Base-by-base conservation (phyloP, 192 early-diverging fungal species). In the Umbelopsis vinacea region DNA sequence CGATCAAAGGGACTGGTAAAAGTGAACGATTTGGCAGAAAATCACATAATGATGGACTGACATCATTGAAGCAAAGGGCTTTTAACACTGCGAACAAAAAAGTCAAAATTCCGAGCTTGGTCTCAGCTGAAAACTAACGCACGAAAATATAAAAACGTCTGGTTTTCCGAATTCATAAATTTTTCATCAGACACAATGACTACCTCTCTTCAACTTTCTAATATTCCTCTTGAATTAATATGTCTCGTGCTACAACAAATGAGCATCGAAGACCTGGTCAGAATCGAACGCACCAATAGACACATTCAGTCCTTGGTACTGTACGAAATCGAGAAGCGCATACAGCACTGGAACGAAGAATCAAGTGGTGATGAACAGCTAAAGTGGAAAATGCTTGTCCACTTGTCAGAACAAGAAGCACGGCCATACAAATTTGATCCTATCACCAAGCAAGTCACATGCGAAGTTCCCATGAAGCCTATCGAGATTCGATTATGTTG, bases 371-470 rank as follows among this genome's bases (percentile, higher is more conserved):
- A 63, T 35, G 57, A 63, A 14, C 57, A 37, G 57, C 33, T 63
- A 29, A 47, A 22, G 53, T 24, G 53, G 52, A 11, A 57, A 46
- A 46, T 71, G 53, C 53, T 55, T 19, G 43, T 76, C n/a, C 76
- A 78, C 70, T 38, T 78, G 22, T 66, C 60, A n/a, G 72, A 78
- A 67, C 68, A 63, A 24, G 33, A 54, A 22, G 76, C 76, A 40
- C 21, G 50, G 35, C 69, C 69, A 19, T 40, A 22, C 14, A 60
- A 46, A 57, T 78, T 78, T 53, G 76, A 78, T 53, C 50, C 72
- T 40, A 73, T 33, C 5, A 74, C 60, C 11, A 73, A 74, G 5
- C 69, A 55, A 24, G 69, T 69, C 23, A 24, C 55, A 14, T 78
- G 73, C 23, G 69, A 33, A 3, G 63, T 78, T 7, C 37, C 55